phyloP scores from a whole-genome alignment of 2,329 filamentous ascomycete genomes.

The Immersiporthe knoxdaviesiana region DNA sequence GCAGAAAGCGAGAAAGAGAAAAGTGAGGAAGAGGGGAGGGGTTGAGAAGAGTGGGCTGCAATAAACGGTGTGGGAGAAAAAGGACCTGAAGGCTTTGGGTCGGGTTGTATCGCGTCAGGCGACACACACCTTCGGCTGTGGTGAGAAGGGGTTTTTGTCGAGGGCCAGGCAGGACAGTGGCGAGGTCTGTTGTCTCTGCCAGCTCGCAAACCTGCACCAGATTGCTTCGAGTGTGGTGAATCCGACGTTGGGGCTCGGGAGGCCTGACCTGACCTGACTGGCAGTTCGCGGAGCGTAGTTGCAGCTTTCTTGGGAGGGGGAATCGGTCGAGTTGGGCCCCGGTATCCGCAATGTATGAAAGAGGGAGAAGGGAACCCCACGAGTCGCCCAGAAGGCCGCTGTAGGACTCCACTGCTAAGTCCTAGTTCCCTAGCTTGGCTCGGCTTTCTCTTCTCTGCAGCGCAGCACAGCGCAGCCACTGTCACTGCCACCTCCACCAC shows the following conservation, averaged over 20 bases:
- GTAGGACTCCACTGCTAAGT: slow-evolving; percentile 9
- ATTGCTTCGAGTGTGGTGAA: slow-evolving; percentile 14
- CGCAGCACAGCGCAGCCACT: slow-evolving; percentile 10
- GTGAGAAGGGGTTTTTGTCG: slow-evolving; percentile 17
- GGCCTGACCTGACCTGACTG: slow-evolving; percentile 20
- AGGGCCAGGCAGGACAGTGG: slow-evolving; percentile 22
- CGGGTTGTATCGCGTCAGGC: slow-evolving; percentile 27
- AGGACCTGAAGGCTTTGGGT: neutral
- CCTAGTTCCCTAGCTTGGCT: slow-evolving; percentile 9
- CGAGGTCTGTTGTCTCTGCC: neutral
- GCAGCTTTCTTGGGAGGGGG: slow-evolving; percentile 11
- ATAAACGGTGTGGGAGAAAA: neutral
- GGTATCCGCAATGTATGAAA: neutral
- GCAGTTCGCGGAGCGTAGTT: slow-evolving; percentile 2
- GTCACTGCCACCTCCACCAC: slow-evolving; percentile 6
- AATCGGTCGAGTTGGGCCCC: slow-evolving; percentile 6
- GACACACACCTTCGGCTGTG: slow-evolving; percentile 27
- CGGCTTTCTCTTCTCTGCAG: slow-evolving; percentile 9
- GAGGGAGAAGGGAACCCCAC: neutral
- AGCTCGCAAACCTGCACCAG: slow-evolving; percentile 18
- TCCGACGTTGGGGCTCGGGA: slow-evolving; percentile 12
- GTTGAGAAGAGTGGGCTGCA: slow-evolving; percentile 5
- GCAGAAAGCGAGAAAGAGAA: slow-evolving; percentile 23
- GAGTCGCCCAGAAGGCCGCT: neutral
- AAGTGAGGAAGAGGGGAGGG: slow-evolving; percentile 14